Percentiles rank a stretch among this genome's conserved stretches.
These are phyloP conservation scores for Thelephora ganbajun DNA, from an alignment of 768 basidiomycete genomes.

Conservation along the genomic window DNA sequence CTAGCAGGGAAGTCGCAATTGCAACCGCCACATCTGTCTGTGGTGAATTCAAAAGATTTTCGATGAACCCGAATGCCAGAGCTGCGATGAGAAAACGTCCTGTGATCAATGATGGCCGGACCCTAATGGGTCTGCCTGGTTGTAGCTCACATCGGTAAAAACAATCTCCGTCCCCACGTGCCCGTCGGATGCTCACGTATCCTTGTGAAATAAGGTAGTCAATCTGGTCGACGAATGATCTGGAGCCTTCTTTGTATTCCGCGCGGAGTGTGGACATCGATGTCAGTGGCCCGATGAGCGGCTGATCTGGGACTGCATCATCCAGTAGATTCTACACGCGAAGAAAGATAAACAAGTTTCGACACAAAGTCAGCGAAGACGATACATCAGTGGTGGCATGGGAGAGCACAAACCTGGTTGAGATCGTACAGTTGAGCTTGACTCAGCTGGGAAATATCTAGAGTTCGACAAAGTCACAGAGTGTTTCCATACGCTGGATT, in stretches of 20 bases:
- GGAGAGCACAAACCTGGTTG: neutral
- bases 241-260: slow-evolving; percentile 53
- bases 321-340: slow-evolving; percentile 23
- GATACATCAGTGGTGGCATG: neutral
- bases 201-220: slow-evolving; percentile 51
- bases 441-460: neutral
- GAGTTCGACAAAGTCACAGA: neutral
- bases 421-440: neutral
- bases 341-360: neutral
- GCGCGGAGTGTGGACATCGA: slow-evolving; percentile 40
- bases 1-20: slow-evolving; percentile 36
- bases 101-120: slow-evolving; percentile 6
- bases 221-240: slow-evolving; percentile 59
- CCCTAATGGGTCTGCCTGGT: neutral
- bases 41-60: slow-evolving; percentile 40
- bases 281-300: slow-evolving; percentile 39
- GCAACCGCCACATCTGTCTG: slow-evolving; percentile 34
- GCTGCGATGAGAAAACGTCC: slow-evolving; percentile 30
- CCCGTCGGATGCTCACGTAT: slow-evolving; percentile 51
- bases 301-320: slow-evolving; percentile 26
- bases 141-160: slow-evolving; percentile 69
- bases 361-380: no score
- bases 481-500: neutral
- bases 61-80: slow-evolving; percentile 69
- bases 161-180: slow-evolving; percentile 63